Evolutionary conservation across 192 early-diverging fungal species (phyloP).

Genomic region (Coemansia sp.): DNA sequence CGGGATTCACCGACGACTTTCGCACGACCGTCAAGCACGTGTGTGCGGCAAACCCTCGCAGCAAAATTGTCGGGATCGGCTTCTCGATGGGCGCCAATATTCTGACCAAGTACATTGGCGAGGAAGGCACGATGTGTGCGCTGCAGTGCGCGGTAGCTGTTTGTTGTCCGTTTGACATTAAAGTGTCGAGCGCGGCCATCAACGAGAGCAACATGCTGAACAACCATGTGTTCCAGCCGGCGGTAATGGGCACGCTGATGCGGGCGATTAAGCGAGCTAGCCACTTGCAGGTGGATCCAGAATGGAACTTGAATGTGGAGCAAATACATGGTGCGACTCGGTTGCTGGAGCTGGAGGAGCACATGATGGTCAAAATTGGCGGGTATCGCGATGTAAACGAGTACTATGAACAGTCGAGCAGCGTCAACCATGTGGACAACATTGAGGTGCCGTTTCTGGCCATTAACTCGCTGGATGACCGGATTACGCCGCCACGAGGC

Average conservation of each 20-base stretch:
- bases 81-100: conserved; percentile 94
- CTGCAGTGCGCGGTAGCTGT: conserved; percentile 75
- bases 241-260: conserved; percentile 58
- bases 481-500: conserved; percentile 64
- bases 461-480: conserved; percentile 82
- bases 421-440: conserved; percentile 54
- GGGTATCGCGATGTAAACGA: conserved; percentile 75
- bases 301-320: conserved; percentile 45
- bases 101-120: conserved; percentile 82
- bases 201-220: conserved; percentile 58
- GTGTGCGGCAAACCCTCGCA: conserved; percentile 48
- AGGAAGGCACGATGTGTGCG: conserved; percentile 66
- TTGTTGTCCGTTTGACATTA: conserved; percentile 84
- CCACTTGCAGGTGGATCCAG: conserved; percentile 43
- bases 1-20: conserved; percentile 75
- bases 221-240: conserved; percentile 59
- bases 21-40: conserved; percentile 22
- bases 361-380: conserved; percentile 64
- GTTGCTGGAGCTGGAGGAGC: conserved; percentile 84
- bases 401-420: conserved; percentile 69
- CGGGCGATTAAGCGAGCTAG: conserved; percentile 44
- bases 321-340: conserved; percentile 55
- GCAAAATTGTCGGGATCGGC: conserved; percentile 74
- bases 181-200: conserved; percentile 45
- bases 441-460: conserved; percentile 78